Base-by-base conservation (phyloP, 2,329 filamentous ascomycete genomes). In the Microthyrium microscopicum region DNA sequence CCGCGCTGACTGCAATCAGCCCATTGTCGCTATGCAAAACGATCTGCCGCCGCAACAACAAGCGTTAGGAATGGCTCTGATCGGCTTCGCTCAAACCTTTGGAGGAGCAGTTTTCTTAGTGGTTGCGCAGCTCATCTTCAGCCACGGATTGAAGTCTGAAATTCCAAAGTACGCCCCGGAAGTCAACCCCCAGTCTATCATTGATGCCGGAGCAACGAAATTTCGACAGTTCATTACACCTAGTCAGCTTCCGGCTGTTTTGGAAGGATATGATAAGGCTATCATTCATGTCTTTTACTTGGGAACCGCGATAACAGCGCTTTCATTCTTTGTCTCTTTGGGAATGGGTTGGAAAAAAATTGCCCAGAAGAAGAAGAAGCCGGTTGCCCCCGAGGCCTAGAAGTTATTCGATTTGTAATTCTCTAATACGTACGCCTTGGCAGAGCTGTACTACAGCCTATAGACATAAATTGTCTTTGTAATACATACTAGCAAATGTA, bases 121-220 rank as follows among this genome's bases (percentile, higher is more conserved):
- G 5, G 67, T 77, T 7, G 68, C 68, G 0, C 72, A 81, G 48
- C 70, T 72, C 13, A 61, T 78, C 29, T 79, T 81, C 55, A 66
- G 70, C 41, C 77, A 77, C 44, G 68, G 64, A 0, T 56, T 81
- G 15, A 54, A 70, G 29, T 49, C 59, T 3, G 59, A 65, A 20
- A 56, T 82, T 3, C 52, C 53, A 1, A 51, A 50, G 25, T 51
- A 56, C 26, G 60, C 54, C 1, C 53, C 55, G 0, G 46, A 42
- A 1, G 42, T 64, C 13, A 46, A 61, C 31, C 44, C 55, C 2
- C 30, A 41, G 5, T 29, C 45, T 3, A 49, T 64, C 12, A 44
- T 63, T 15, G 39, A 40, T 5, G 55, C 51, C 4, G 62, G 62
- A 9, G 35, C 29, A 7, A 33, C 20, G 7, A 24, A 12, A 11